A percentile compares a stretch with the other conserved stretches of the same genome.
Evolutionary conservation across 257 asterid genomes (phyloP).

Genomic region (Salvia rosmarinus): DNA sequence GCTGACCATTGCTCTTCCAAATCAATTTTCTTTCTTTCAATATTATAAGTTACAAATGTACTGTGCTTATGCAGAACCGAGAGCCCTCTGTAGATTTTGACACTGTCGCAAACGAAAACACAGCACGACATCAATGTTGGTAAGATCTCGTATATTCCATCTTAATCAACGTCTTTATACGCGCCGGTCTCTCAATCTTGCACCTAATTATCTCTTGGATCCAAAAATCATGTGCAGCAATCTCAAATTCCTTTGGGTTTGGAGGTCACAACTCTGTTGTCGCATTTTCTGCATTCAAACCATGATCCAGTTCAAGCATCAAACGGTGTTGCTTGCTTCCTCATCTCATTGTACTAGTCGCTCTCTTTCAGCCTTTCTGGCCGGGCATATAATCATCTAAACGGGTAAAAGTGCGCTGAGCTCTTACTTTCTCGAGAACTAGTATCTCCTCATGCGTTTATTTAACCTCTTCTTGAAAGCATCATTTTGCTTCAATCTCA

Average conservation of each 20-base stretch:
- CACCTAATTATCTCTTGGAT: no score
- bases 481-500: no score
- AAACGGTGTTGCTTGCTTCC: slow-evolving; percentile 16
- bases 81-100: slow-evolving; percentile 88
- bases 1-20: no score
- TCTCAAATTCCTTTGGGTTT: slow-evolving; percentile 81
- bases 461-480: slow-evolving; percentile 9
- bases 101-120: slow-evolving; percentile 75
- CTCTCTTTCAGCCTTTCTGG: no score
- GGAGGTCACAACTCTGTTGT: slow-evolving; percentile 89
- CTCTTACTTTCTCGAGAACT: slow-evolving; percentile 16
- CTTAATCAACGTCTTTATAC: no score
- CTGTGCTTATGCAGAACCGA: slow-evolving; percentile 63
- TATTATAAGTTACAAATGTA: no score
- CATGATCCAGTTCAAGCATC: slow-evolving; percentile 41
- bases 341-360: slow-evolving; percentile 20
- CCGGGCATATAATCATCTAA: no score
- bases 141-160: slow-evolving; percentile 48
- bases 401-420: slow-evolving; percentile 31
- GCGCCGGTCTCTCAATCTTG: neutral
- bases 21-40: no score
- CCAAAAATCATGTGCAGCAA: slow-evolving; percentile 52
- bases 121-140: slow-evolving; percentile 87
- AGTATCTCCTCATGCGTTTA: neutral
- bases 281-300: slow-evolving; percentile 75